Base-by-base conservation (phyloP, 352 stramenopile genomes). In the Phytophthora hibernalis region DNA sequence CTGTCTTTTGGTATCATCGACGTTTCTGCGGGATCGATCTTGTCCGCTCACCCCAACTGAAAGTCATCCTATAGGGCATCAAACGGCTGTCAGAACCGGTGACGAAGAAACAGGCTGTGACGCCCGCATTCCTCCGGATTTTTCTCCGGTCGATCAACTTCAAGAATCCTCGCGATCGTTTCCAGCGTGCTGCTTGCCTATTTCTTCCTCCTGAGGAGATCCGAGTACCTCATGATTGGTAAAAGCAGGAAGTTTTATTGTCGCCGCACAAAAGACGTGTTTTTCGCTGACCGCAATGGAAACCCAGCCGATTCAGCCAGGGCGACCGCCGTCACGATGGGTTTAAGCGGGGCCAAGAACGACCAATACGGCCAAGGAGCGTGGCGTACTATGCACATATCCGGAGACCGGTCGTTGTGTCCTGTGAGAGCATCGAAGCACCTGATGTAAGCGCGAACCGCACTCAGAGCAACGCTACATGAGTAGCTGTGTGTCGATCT, bases 171-270 rank as follows among this genome's bases (percentile, higher is more conserved):
- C 48, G 47, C 2, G 45, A 76, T 21, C 68, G 64, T 21, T 38
- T 72, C 1, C 18, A n/a, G n/a, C n/a, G n/a, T 69, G 5, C 69
- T 56, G 62, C 26, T 72, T 4, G 57, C 8, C 1, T 76, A 54
- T 43, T 72, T 72, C 63, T 76, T 76, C 26, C 28, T 72, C 0
- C 20, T 76, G 0, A 28, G 62, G 10, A 22, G 55, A 13, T 68
- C 62, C 6, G 63, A 76, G 37, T 72, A 68, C 28, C 44, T 72
- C 3, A 13, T 45, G 5, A 31, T 57, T 16, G 44, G 31, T 1
- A 1, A 16, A 4, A 31, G 38, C 21, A 28, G 44, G 1, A 5
- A 22, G 8, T 40, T 47, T 10, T 73, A 62, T 30, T 72, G 61
- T 16, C 42, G 71, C 3, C 58, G 60, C 13, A 28, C 40, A 6